These are phyloP conservation scores for Populus tomentosa DNA, from an alignment of 441 rosid genomes.

Conservation along the genomic window DNA sequence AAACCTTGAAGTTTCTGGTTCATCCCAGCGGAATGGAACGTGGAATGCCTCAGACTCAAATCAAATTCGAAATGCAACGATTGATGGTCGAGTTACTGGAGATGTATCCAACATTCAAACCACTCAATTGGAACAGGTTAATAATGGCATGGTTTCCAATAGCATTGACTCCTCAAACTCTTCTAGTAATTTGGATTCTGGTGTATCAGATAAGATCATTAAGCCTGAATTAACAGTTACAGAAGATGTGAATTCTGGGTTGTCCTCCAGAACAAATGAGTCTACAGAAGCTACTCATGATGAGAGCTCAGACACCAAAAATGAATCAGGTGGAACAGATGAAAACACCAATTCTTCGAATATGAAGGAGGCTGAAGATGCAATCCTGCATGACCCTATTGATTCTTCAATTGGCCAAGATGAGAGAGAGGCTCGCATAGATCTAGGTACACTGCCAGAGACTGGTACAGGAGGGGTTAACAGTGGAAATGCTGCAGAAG, in stretches of 20 bases:
- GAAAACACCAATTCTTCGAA: slow-evolving; percentile 20
- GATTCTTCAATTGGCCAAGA: slow-evolving; percentile 39
- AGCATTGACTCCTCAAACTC: slow-evolving; percentile 28
- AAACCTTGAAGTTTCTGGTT: slow-evolving; percentile 21
- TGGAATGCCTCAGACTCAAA: slow-evolving; percentile 20
- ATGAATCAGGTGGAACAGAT: slow-evolving; percentile 34
- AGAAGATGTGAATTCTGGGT: slow-evolving; percentile 23
- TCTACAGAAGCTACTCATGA: slow-evolving; percentile 16
- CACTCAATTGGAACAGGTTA: slow-evolving; percentile 25
- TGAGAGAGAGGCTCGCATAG: slow-evolving; percentile 41
- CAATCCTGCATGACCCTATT: slow-evolving; percentile 25
- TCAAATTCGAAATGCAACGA: slow-evolving; percentile 33
- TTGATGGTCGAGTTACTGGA: slow-evolving; percentile 24
- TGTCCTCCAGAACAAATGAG: slow-evolving; percentile 12
- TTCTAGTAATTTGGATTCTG: slow-evolving; percentile 22
- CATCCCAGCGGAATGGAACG: slow-evolving; percentile 35
- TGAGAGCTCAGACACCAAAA: slow-evolving; percentile 18
- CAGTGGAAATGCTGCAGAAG: slow-evolving; percentile 41
- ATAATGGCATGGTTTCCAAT: slow-evolving; percentile 9
- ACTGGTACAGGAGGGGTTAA: slow-evolving; percentile 29
- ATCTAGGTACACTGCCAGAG: slow-evolving; percentile 53
- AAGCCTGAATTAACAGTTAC: slow-evolving; percentile 30
- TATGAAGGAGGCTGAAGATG: slow-evolving; percentile 23
- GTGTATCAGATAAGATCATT: slow-evolving; percentile 16
- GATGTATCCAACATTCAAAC: slow-evolving; percentile 25